Evolutionary conservation across 192 early-diverging fungal genomes (phyloP).

Genomic region (Coemansia sp.): DNA sequence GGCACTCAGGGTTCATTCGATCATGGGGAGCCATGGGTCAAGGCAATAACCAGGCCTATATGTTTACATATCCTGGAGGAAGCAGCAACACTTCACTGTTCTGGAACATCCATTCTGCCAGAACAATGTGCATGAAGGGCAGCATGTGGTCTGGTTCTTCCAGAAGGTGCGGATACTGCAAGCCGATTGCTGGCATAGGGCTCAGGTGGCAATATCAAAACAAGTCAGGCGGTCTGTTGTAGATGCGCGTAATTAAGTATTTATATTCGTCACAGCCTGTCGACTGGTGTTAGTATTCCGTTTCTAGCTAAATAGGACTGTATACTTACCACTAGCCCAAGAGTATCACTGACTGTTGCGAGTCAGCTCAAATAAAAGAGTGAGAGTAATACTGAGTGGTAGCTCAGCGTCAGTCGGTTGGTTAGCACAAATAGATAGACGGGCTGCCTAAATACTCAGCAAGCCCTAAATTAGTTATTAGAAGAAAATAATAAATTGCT

Average conservation of each 20-base stretch:
- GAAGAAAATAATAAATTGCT: not conserved
- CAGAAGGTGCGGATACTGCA: not conserved
- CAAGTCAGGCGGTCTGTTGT: not conserved
- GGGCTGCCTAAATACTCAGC: not conserved
- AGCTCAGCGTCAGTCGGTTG: not conserved
- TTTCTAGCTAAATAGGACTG: not conserved
- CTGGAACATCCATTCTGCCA: not conserved
- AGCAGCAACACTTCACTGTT: not conserved
- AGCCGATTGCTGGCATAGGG: not conserved
- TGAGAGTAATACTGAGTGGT: not conserved
- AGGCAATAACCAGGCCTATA: not conserved
- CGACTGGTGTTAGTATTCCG: not conserved
- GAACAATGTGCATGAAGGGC: not conserved
- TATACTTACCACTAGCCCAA: conserved; percentile 7
- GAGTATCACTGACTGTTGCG: not conserved
- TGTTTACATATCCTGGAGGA: not conserved
- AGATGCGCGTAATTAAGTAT: not conserved
- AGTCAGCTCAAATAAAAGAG: not conserved
- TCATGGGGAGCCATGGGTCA: not conserved
- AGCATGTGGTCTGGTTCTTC: not conserved
- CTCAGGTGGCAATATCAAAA: not conserved
- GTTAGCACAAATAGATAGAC: not conserved
- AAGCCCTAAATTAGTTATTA: not conserved
- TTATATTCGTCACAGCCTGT: not conserved
- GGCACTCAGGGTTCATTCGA: not conserved